phyloP scores from a whole-genome alignment of 1,284 basidiomycete species.

The Papiliotrema nemorosa region DNA sequence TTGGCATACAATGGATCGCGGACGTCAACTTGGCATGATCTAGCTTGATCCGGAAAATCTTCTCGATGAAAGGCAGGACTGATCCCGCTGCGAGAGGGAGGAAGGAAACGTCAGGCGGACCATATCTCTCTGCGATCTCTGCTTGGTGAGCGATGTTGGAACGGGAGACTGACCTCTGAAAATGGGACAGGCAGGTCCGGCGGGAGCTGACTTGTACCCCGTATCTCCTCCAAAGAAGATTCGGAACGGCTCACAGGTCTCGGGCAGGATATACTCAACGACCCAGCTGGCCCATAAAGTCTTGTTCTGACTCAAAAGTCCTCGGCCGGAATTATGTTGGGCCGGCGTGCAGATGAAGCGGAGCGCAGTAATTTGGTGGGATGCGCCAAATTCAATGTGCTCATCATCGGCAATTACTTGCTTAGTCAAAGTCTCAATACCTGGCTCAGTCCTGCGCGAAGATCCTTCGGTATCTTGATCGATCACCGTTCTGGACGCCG shows the following conservation, averaged over 20 bases:
- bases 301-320: conserved; percentile 1
- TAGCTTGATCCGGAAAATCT: conserved; percentile 1
- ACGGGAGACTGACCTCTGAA: conserved; percentile 14
- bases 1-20: conserved; percentile 2
- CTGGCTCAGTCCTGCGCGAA: too few species aligned
- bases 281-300: conserved; percentile 8
- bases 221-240: conserved; percentile 5
- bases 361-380: neutral
- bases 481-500: too few species aligned
- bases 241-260: neutral
- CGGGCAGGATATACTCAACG: neutral
- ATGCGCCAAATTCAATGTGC: too few species aligned
- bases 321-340: conserved; percentile 6
- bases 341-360: conserved; percentile 5
- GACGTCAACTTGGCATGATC: conserved; percentile 1
- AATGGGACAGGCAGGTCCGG: conserved; percentile 12
- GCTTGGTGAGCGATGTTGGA: neutral
- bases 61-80: conserved; percentile 5
- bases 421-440: too few species aligned
- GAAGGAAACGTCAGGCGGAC: conserved; percentile 7
- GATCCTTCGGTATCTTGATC: too few species aligned
- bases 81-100: conserved; percentile 11
- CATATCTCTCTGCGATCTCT: conserved; percentile 2
- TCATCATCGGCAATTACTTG: too few species aligned
- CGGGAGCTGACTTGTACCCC: conserved; percentile 1